Conservation (phyloP, 2,329 filamentous ascomycete genomes). For the Colletotrichum costaricense region DNA sequence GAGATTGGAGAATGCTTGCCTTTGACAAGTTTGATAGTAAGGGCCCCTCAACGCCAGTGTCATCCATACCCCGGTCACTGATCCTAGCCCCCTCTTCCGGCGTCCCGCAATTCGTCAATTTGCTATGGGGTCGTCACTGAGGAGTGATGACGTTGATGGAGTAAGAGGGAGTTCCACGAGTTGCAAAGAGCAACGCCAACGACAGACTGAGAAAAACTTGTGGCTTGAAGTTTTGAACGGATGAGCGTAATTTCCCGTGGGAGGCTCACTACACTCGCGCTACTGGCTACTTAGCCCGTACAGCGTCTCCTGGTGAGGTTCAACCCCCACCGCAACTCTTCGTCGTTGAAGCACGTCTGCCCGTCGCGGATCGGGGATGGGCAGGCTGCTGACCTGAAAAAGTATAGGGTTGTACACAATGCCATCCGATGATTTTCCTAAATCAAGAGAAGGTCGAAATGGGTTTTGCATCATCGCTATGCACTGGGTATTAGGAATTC, state of each 20-base stretch:
- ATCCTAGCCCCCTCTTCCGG: background rate
- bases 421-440: background rate
- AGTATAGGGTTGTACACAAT: background rate
- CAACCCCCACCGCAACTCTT: slow-evolving; percentile 28
- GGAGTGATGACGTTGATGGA: slow-evolving; percentile 7
- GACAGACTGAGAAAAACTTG: background rate
- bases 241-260: background rate
- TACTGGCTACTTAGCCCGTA: background rate
- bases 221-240: background rate
- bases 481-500: background rate
- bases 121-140: background rate
- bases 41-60: background rate
- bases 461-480: slow-evolving; percentile 18
- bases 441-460: background rate
- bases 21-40: background rate
- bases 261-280: background rate
- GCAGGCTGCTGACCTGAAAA: background rate
- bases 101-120: background rate
- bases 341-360: background rate
- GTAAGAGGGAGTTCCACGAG: background rate
- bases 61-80: background rate
- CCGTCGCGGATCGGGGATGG: background rate
- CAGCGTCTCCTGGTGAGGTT: background rate
- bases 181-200: background rate
- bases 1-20: background rate